Base-by-base conservation (phyloP, 2,329 filamentous ascomycete species). In the Diaporthe capsici region DNA sequence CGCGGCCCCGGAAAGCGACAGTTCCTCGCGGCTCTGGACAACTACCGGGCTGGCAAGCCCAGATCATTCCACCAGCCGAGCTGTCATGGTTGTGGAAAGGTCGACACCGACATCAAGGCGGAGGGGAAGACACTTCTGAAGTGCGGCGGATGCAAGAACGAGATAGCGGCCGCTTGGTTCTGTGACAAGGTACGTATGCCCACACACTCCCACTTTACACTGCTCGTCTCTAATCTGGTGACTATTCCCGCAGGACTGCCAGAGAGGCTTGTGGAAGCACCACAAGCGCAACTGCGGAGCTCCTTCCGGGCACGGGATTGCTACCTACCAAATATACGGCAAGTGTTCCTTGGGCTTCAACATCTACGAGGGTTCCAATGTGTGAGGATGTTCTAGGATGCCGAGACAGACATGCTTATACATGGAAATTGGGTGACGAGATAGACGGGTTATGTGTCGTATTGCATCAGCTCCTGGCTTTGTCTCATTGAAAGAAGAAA, bases 11-110 rank as follows among this genome's bases (percentile, higher is more conserved):
- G 79, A 10, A 77, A 76, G 49, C 73, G 63, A 9, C 78, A 81
- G 13, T 79, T 80, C 28, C 76, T 80, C 10, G 77, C 79, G 3
- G 79, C 78, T 13, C 74, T 81, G 15, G 75, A 81, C 28, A 53
- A 78, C 44, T 81, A 81, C 51, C 44, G 76, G 60, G 55, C 78
- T 12, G 77, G 79, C 39, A 71, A 57, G 9, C 77, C 76, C n/a
- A 76, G 79, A 10, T 71, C 72, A 70, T 79, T 74, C 15, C n/a
- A 31, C 13, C 74, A 79, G 65, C 77, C 76, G 20, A 76, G 73
- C 44, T 75, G 73, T 15, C 67, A 75, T 25, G 22, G 9, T 31
- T 75, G 73, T 49, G 72, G 72, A 34, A 74, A 70, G 17, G 20
- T 60, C 39, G 60, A 74, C 28, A n/a, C 5, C 28, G 72, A 74